Base-by-base conservation (phyloP, 768 basidiomycete species). In the Leccinum olivaceopallidum region DNA sequence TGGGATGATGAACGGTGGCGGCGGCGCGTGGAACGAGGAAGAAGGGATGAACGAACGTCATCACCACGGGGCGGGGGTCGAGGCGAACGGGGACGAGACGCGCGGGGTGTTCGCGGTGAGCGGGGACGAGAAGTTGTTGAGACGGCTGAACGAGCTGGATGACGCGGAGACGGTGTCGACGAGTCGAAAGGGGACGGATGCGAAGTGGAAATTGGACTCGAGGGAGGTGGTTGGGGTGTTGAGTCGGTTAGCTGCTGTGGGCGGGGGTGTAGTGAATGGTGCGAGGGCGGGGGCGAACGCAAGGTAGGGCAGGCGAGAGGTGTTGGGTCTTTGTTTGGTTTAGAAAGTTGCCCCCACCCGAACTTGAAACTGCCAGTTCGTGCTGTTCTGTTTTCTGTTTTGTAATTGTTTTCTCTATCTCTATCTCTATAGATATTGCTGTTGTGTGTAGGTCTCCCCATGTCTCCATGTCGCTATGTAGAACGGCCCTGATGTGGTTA, bases 61-160 rank as follows among this genome's bases (percentile, higher is more conserved):
- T 24, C 20, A 49, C 1, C 20, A 49, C 6, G 48, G 48, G 13
- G 48, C n/a, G 8, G 48, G 48, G 8, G 72, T 72, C 42, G 74
- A 58, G 51, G 64, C 66, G 36, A 71, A 73, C 22, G 67, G 62
- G n/a, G 76, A 73, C 42, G 84, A 84, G 30, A 71, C 80, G 47
- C 82, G 85, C 60, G 86, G 89, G 58, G 76, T 90, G 57, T 73
- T 91, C 48, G 87, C 84, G 10, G 70, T 91, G 39, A 86, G 89
- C 56, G 81, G 83, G 53, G 92, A 94, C 72, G 90, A 94, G 79
- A 89, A 88, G 75, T 66, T 94, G 64, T 73, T 94, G 72, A 81
- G 86, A 65, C 76, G 91, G 67, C 68, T 94, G 76, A 90, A 89
- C 67, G 89, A 91, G 67, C 74, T 93, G 60, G 87, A 89, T 49